Base-by-base conservation (phyloP, 768 basidiomycete genomes). In the Agaricus subrufescens region DNA sequence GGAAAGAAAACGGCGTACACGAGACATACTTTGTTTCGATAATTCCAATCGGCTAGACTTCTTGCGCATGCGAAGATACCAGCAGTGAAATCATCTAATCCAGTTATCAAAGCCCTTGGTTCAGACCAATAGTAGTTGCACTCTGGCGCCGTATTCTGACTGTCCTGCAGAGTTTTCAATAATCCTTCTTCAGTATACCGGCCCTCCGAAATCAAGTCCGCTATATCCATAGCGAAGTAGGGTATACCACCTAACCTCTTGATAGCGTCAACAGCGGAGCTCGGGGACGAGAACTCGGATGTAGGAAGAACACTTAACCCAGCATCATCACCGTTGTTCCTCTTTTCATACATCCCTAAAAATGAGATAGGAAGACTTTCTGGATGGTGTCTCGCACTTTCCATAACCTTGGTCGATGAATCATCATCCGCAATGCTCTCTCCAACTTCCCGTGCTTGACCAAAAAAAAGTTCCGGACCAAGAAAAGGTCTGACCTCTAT, bases 11-110 rank as follows among this genome's bases (percentile, higher is more conserved):
- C 19, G 19, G 19, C 19, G 19, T 19, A 19, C 19, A 19, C 19
- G 19, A 19, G 19, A 11, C 34, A 19, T 26, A 84, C 94, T 76
- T 86, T 91, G 71, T 95, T 96, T 52, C 94, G 76, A 49, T 75
- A 77, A 67, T 97, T 98, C 96, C 96, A 99, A 66, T 98, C 96
- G 2, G 89, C 77, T 81, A 98, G 74, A 42, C 85, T 88, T 54
- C 91, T 75, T 1, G 87, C 91, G 54, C 80, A 78, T 0, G 91
- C 90, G 64, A 91, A 91, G 0, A 98, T 70, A 0, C 82, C 86
- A 1, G 87, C 91, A 31, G 83, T 82, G 63, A 89, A 86, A 2
- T 63, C 63, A 62, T 84, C 82, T 63, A 95, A 73, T 12, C 67
- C 71, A 1, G 74, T 72, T 69, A 83, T 79, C 40, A 85, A 75